Conservation (phyloP, 345 rosid species). For the Luvunga scandens region DNA sequence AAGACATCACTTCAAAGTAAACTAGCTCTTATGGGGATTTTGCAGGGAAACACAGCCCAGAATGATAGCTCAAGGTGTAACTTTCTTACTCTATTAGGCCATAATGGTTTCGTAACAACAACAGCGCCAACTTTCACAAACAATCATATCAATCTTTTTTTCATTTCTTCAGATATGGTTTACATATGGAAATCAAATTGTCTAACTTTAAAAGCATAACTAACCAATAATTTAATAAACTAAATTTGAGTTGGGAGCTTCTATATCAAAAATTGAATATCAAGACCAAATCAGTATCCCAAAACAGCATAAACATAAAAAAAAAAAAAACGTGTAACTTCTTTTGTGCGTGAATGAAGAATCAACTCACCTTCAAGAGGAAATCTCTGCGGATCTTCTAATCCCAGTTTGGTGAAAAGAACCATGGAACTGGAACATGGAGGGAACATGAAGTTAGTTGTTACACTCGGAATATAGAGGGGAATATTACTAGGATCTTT, state of each 20-base stretch:
- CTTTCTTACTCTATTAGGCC: not conserved
- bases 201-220: not conserved
- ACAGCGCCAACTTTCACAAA: not conserved
- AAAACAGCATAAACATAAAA: not conserved
- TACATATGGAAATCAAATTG: not conserved
- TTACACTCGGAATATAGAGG: not conserved
- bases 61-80: not conserved
- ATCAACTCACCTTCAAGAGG: slow-evolving; percentile 5
- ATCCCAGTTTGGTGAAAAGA: not conserved
- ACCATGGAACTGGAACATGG: not conserved
- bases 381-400: not conserved
- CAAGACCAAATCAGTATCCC: not conserved
- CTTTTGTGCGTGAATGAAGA: not conserved
- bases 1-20: not conserved
- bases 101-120: not conserved
- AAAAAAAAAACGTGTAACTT: not conserved
- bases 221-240: not conserved
- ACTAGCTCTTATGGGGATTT: not conserved
- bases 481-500: slow-evolving; percentile 19
- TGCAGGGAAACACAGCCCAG: not conserved
- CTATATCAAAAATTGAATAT: not conserved
- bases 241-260: not conserved
- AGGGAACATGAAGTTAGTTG: not conserved
- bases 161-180: no score
- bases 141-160: not conserved